phyloP scores from a whole-genome alignment of 1,284 basidiomycete species.

The Psilocybe mexicana region DNA sequence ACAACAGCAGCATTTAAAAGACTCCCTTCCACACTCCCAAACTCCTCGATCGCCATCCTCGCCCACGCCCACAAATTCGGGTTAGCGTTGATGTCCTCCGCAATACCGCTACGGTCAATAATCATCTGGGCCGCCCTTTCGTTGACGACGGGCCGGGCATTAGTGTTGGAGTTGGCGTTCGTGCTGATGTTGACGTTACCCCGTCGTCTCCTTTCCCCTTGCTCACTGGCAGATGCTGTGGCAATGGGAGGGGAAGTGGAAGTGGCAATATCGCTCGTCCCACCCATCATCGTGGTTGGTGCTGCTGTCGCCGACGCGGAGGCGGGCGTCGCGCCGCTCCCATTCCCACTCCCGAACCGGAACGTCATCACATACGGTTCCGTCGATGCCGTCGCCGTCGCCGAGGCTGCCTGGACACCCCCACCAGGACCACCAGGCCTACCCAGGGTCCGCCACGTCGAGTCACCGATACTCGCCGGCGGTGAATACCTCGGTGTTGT shows the following conservation, averaged over 20 bases:
- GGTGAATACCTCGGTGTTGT: conserved; percentile 30
- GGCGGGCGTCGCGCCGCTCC: too few species aligned
- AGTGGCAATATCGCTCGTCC: background rate
- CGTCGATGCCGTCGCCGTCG: too few species aligned
- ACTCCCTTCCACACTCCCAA: background rate
- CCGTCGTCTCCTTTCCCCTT: background rate
- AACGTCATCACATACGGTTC: too few species aligned
- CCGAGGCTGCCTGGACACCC: too few species aligned
- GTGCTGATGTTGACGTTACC: background rate
- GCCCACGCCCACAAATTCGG: background rate
- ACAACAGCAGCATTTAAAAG: background rate
- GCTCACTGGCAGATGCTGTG: background rate
- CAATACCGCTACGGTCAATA: background rate
- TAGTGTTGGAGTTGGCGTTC: too few species aligned
- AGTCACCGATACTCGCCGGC: conserved; percentile 39
- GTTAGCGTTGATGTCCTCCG: background rate
- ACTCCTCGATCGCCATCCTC: background rate
- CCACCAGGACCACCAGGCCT: background rate
- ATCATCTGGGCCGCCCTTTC: too few species aligned
- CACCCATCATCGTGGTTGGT: background rate
- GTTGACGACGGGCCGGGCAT: too few species aligned
- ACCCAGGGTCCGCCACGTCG: conserved; percentile 37
- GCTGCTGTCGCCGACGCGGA: too few species aligned
- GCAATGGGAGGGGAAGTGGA: background rate
- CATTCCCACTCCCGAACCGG: too few species aligned